These are phyloP conservation scores for Entamoeba invadens DNA, from an alignment of 208 protist genomes.

Conservation along the genomic window DNA sequence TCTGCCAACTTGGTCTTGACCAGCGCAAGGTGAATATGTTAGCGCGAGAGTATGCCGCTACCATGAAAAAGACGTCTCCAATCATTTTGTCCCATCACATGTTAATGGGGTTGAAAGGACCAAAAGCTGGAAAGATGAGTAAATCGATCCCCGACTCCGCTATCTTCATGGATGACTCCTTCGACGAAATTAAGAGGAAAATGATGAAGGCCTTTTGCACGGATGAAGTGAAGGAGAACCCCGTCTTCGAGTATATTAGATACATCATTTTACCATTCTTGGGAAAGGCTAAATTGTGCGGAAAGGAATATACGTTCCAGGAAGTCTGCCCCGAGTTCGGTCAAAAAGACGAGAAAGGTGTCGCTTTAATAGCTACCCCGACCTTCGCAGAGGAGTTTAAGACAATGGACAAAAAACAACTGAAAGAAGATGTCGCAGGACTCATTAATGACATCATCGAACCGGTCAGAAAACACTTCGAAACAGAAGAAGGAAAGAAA, in stretches of 20 bases:
- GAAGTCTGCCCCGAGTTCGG: constrained; percentile 39
- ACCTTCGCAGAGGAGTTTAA: constrained; percentile 51
- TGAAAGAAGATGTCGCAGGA: constrained; percentile 39
- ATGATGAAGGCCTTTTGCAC: constrained; percentile 78
- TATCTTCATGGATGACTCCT: constrained; percentile 95
- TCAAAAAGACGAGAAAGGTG: constrained; percentile 50
- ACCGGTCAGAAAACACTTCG: constrained; percentile 51
- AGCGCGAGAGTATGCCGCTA: constrained; percentile 86
- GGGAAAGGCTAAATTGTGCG: background rate
- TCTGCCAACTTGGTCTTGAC: constrained; percentile 97
- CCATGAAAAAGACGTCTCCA: constrained; percentile 49
- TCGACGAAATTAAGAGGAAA: constrained; percentile 76
- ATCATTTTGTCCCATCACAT: constrained; percentile 51
- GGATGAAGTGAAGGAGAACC: constrained; percentile 62
- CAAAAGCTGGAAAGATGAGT: constrained; percentile 85
- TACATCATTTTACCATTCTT: background rate
- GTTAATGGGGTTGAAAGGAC: constrained; percentile 63
- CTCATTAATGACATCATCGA: constrained; percentile 68
- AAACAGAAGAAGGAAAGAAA: background rate
- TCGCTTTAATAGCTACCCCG: constrained; percentile 40
- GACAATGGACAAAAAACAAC: constrained; percentile 38
- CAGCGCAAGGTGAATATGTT: constrained; percentile 99
- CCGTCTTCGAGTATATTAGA: constrained; percentile 75
- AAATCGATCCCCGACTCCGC: constrained; percentile 90
- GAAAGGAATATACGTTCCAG: background rate